Percentiles rank a stretch among this genome's conserved stretches.
These are phyloP conservation scores for Trypanosoma platydactyli DNA, from an alignment of 208 protist genomes.

Conservation along the genomic window DNA sequence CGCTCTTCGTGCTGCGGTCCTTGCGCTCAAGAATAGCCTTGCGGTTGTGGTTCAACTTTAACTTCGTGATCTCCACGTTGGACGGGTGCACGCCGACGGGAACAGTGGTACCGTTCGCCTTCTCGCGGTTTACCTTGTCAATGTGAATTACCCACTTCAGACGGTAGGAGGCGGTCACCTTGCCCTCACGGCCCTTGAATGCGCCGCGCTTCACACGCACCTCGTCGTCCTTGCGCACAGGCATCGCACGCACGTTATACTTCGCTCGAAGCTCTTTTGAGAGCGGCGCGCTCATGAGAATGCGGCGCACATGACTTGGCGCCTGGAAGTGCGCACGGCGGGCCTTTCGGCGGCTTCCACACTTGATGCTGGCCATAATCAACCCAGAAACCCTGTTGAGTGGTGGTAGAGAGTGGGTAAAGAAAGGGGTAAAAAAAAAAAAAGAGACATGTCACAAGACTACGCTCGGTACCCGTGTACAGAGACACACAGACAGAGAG, in stretches of 20 bases:
- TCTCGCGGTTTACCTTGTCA: constrained; percentile 97
- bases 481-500: not conserved
- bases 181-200: constrained; percentile 96
- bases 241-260: constrained; percentile 98
- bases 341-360: constrained; percentile 94
- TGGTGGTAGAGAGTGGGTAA: constrained; percentile 4
- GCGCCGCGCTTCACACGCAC: constrained; percentile 95
- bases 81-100: constrained; percentile 97
- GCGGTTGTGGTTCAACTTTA: constrained; percentile 98
- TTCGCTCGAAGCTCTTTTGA: constrained; percentile 99
- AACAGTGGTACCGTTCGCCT: constrained; percentile 94
- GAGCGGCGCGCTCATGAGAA: constrained; percentile 98
- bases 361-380: constrained; percentile 86
- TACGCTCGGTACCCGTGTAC: constrained; percentile 4
- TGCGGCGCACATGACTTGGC: constrained; percentile 94
- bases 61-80: constrained; percentile 99
- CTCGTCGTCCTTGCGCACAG: constrained; percentile 99
- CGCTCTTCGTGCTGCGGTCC: constrained; percentile 83
- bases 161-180: constrained; percentile 98
- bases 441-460: not conserved
- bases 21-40: constrained; percentile 96
- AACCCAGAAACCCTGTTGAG: constrained; percentile 30
- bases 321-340: constrained; percentile 99
- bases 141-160: constrained; percentile 99
- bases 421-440: constrained; percentile 14